These are phyloP conservation scores for Clavispora carvajalis DNA, from an alignment of 805 yeast species.

Conservation along the genomic window DNA sequence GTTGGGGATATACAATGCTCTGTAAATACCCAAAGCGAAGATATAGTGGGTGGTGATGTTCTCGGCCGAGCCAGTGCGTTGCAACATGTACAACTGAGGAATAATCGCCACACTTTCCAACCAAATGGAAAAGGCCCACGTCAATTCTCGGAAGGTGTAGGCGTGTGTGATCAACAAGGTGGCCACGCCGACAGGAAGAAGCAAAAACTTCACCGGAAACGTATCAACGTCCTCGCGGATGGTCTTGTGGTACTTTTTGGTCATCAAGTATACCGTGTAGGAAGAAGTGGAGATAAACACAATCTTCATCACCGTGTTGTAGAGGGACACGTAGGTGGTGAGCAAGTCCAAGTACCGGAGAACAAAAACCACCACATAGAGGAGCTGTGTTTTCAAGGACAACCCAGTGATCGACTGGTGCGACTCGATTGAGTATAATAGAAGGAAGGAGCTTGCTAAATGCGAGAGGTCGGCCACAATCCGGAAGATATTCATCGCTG, in stretches of 20 bases:
- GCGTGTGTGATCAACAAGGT: constrained; percentile 61
- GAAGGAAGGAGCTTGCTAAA: constrained; percentile 68
- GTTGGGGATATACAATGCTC: constrained; percentile 87
- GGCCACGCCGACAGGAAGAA: constrained; percentile 53
- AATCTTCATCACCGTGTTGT: constrained; percentile 77
- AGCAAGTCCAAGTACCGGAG: constrained; percentile 69
- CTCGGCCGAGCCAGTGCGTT: constrained; percentile 83
- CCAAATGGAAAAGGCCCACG: constrained; percentile 93
- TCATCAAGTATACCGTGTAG: constrained; percentile 72
- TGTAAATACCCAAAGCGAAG: constrained; percentile 85
- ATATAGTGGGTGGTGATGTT: constrained; percentile 87
- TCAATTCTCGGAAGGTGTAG: constrained; percentile 55
- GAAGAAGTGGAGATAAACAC: constrained; percentile 71
- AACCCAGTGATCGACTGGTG: constrained; percentile 74
- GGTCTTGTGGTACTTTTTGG: constrained; percentile 51
- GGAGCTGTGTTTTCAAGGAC: constrained; percentile 79
- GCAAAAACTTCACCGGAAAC: constrained; percentile 67
- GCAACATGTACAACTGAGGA: constrained; percentile 89
- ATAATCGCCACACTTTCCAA: constrained; percentile 86
- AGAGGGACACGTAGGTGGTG: constrained; percentile 54
- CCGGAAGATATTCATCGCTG: constrained; percentile 37
- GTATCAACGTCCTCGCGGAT: constrained; percentile 61
- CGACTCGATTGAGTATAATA: constrained; percentile 62
- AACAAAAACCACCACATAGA: constrained; percentile 68
- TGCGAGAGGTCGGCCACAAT: constrained; percentile 75